These are phyloP conservation scores for Backusella psychrophila DNA, from an alignment of 192 early-diverging fungal genomes.

Conservation along the genomic window DNA sequence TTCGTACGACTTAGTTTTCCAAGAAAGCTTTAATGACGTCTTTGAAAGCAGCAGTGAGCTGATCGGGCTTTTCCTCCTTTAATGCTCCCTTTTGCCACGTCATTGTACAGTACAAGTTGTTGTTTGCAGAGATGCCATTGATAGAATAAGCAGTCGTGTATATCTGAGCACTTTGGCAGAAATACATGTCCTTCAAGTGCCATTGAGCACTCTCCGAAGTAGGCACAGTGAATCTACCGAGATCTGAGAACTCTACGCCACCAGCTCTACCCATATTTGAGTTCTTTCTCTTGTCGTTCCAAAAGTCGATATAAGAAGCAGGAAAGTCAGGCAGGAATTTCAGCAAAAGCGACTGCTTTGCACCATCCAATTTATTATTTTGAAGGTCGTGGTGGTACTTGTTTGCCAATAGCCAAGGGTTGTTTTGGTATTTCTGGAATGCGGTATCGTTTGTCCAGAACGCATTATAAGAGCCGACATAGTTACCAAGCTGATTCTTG, in stretches of 20 bases:
- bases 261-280: conserved; percentile 22
- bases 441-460: conserved; percentile 1
- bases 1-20: neutral
- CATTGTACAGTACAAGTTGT: conserved; percentile 3
- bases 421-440: neutral
- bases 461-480: conserved; percentile 18
- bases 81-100: conserved; percentile 22
- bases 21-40: neutral
- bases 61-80: neutral
- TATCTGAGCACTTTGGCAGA: conserved; percentile 27
- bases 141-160: conserved; percentile 9
- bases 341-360: conserved; percentile 1
- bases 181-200: conserved; percentile 13
- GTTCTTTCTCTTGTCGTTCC: conserved; percentile 12
- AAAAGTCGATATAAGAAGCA: conserved; percentile 16
- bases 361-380: neutral
- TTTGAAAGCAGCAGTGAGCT: neutral
- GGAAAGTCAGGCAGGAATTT: conserved; percentile 20
- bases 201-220: neutral
- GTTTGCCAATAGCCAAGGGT: conserved; percentile 18
- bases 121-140: conserved; percentile 17
- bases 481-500: conserved; percentile 23
- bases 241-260: conserved; percentile 35
- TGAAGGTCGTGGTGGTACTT: conserved; percentile 21
- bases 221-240: conserved; percentile 7